Evolutionary conservation across 164 flowering plant genomes (phyloP), one percentile per base, ranked within the genome.

Genomic region (Piper longum): DNA sequence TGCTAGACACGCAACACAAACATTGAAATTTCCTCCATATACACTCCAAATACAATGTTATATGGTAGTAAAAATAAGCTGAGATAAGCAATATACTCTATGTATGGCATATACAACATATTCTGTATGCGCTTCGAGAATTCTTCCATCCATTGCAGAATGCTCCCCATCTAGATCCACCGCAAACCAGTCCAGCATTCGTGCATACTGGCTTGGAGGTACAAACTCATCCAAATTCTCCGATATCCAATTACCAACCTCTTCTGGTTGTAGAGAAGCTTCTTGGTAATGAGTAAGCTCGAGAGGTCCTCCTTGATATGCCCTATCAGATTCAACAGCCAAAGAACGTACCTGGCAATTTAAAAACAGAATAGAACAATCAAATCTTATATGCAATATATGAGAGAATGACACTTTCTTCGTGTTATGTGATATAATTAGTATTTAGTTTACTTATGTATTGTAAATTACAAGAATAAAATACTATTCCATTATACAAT

Each of bases 101-200:
- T 95, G 91, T 73, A 95, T 86, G 74, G 96, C 91, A 79, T 85
- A 74, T 40, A 95, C 90, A 67, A 95, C 97, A 80, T 89, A 95
- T 79, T 95, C 97, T 2, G 97, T 76, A 67, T 95, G 99, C 69
- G 91, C 99, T 83, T 88, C 88, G 66, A 95, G 86, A 66, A 87
- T 87, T 56, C 75, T 86, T 62, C 96, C 91, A 85, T 91, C 99
- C 99, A 95, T 88, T 56, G 99, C 99, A 72, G 99, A 95, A 77
- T 95, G 99, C 78, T 95, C 97, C 69, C 88, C 99, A 78, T 87
- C 99, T 66, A 95, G 95, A 80, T 95, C 97, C 67, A 95, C 99
- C 65, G 97, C 86, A 79, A 91, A 95, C 99, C 99, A 95, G 59
- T 95, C 96, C 66, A 95, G 77, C 81, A 69, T 80, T 72, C 68